Percentiles rank a stretch among this genome's conserved stretches.
phyloP scores from a whole-genome alignment of 129 eudicot genomes.

The Escallonia herrerae region DNA sequence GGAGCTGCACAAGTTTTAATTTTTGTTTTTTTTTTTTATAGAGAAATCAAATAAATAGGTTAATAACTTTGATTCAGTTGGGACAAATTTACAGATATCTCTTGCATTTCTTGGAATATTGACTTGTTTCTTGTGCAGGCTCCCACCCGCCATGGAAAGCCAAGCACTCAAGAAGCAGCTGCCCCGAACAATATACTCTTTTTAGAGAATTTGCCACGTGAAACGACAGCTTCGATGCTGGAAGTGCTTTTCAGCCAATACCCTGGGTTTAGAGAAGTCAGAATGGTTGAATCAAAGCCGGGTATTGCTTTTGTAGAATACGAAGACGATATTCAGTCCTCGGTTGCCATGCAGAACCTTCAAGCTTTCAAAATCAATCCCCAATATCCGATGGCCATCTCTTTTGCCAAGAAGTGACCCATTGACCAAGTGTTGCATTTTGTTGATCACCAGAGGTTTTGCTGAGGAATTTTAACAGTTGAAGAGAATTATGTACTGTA shows the following conservation, averaged over 20 bases:
- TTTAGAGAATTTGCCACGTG: constrained; percentile 75
- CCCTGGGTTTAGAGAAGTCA: constrained; percentile 91
- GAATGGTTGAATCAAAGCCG: constrained; percentile 93
- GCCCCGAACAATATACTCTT: constrained; percentile 87
- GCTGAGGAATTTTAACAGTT: constrained; percentile 9
- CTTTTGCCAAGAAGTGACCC: constrained; percentile 69
- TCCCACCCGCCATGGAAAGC: constrained; percentile 45
- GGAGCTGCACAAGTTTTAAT: no score
- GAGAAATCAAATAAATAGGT: no score
- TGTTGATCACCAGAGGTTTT: constrained; percentile 4
- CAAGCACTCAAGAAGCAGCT: constrained; percentile 57
- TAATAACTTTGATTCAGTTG: no score
- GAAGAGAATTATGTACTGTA: constrained; percentile 11
- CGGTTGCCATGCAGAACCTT: constrained; percentile 88
- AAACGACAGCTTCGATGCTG: constrained; percentile 77
- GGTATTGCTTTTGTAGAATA: constrained; percentile 96
- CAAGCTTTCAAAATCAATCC: constrained; percentile 93
- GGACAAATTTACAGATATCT: no score
- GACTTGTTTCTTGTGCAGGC: constrained; percentile 24
- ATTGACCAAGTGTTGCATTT: neutral
- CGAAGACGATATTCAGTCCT: constrained; percentile 76
- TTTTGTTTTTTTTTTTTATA: no score
- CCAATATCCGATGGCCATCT: constrained; percentile 76
- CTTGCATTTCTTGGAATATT: neutral
- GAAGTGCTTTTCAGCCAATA: constrained; percentile 79